Evolutionary conservation across 1,284 basidiomycete species (phyloP).

Genomic region (Ceratobasidium theobromae): DNA sequence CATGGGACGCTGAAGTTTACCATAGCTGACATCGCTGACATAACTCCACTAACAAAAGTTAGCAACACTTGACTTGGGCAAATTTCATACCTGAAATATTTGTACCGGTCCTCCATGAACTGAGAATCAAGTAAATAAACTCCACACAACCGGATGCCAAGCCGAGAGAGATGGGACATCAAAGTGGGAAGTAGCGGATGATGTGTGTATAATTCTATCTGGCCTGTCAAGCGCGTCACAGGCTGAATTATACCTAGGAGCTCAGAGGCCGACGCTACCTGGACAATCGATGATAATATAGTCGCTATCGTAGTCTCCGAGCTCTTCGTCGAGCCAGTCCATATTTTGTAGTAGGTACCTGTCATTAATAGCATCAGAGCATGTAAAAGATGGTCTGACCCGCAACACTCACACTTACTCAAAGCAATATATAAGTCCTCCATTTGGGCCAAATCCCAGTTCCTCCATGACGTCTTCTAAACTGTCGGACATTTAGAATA

Average conservation of each 20-base stretch:
- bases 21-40: constrained; percentile 99
- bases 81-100: constrained; percentile 80
- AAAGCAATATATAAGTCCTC: constrained; percentile 97
- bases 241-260: neutral
- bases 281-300: constrained; percentile 99
- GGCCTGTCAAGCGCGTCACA: constrained; percentile 55
- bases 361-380: neutral
- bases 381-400: neutral
- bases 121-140: constrained; percentile 96
- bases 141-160: constrained; percentile 78
- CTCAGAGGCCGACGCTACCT: constrained; percentile 53
- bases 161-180: constrained; percentile 66
- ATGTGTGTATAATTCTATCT: constrained; percentile 99
- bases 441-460: constrained; percentile 94
- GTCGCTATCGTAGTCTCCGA: constrained; percentile 94
- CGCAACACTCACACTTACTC: constrained; percentile 71
- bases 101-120: constrained; percentile 98
- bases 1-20: constrained; percentile 95
- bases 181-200: constrained; percentile 93
- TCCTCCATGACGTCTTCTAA: constrained; percentile 97
- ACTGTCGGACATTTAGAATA: constrained; percentile 44
- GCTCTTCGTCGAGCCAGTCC: constrained; percentile 98
- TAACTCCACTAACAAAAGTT: constrained; percentile 70
- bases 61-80: neutral
- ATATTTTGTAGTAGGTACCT: constrained; percentile 97